These are phyloP conservation scores for Trichoderma sp. DNA, from an alignment of 2,329 filamentous ascomycete genomes.

Conservation along the genomic window DNA sequence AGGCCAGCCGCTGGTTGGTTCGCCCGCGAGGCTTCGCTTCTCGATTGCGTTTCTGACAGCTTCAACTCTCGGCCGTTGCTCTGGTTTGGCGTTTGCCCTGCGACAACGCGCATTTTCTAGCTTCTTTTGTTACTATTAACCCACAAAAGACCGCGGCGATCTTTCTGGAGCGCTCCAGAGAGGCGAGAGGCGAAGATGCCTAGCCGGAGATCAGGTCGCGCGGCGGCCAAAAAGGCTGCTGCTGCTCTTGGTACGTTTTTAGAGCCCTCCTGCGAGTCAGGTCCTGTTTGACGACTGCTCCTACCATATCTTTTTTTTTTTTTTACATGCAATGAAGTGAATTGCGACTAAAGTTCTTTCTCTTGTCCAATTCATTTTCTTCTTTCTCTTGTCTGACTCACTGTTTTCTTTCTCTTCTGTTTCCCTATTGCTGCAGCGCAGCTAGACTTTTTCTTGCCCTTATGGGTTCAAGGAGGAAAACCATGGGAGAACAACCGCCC, in stretches of 20 bases:
- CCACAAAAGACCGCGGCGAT: neutral
- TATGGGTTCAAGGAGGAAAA: neutral
- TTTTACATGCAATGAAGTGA: neutral
- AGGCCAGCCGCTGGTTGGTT: constrained; percentile 16
- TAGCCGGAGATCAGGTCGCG: constrained; percentile 56
- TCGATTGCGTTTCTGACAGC: constrained; percentile 15
- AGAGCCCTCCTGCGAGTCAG: neutral
- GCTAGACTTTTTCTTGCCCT: neutral
- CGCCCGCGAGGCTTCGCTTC: constrained; percentile 17
- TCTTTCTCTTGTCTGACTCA: neutral
- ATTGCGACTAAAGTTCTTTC: neutral
- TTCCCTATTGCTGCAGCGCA: neutral
- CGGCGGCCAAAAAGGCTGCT: constrained; percentile 57
- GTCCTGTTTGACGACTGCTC: constrained; percentile 9
- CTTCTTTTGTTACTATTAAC: neutral
- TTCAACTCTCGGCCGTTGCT: neutral
- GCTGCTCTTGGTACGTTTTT: constrained; percentile 55
- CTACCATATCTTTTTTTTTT: neutral
- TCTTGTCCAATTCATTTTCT: neutral
- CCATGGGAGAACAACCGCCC: constrained; percentile 38
- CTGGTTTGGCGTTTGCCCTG: neutral
- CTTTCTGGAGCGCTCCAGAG: neutral
- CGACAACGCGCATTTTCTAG: constrained; percentile 1
- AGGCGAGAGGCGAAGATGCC: constrained; percentile 34
- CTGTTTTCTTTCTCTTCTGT: too few species aligned